Evolutionary conservation across 306 rosid species (phyloP).

Genomic region (Malus orientalis): DNA sequence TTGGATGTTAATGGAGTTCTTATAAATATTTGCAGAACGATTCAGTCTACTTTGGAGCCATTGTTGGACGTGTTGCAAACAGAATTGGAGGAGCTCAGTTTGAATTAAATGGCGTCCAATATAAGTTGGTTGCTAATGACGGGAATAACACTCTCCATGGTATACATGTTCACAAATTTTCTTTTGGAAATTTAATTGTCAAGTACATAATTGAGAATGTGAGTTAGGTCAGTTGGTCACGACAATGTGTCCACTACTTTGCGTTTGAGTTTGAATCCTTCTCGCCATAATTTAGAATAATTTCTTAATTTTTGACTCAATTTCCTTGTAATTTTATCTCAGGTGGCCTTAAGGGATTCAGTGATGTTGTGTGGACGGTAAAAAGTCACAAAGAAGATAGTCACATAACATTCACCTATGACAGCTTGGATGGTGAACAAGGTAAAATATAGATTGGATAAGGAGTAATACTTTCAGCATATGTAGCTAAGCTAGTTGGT

Average conservation of each 20-base stretch:
- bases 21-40: conserved; percentile 11
- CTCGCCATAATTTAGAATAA: too few relatives aligned
- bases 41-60: conserved; percentile 30
- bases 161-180: not conserved
- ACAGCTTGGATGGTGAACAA: conserved; percentile 49
- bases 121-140: conserved; percentile 26
- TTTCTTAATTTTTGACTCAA: not conserved
- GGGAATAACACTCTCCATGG: conserved; percentile 38
- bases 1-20: not conserved
- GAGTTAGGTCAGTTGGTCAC: too few relatives aligned
- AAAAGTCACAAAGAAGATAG: conserved; percentile 22
- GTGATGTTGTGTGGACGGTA: conserved; percentile 53
- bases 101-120: conserved; percentile 14
- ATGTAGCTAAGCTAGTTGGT: not conserved
- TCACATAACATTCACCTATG: conserved; percentile 42
- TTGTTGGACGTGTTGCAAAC: conserved; percentile 40
- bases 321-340: not conserved
- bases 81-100: conserved; percentile 32
- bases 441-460: conserved; percentile 28
- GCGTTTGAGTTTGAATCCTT: too few relatives aligned
- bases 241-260: too few relatives aligned
- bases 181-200: not conserved
- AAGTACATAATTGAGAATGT: not conserved
- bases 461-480: not conserved
- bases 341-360: conserved; percentile 58